A percentile compares a stretch with the other conserved stretches of the same genome.
These are phyloP conservation scores for Silene coronaria DNA, from an alignment of 179 eudicot genomes.

Conservation along the genomic window DNA sequence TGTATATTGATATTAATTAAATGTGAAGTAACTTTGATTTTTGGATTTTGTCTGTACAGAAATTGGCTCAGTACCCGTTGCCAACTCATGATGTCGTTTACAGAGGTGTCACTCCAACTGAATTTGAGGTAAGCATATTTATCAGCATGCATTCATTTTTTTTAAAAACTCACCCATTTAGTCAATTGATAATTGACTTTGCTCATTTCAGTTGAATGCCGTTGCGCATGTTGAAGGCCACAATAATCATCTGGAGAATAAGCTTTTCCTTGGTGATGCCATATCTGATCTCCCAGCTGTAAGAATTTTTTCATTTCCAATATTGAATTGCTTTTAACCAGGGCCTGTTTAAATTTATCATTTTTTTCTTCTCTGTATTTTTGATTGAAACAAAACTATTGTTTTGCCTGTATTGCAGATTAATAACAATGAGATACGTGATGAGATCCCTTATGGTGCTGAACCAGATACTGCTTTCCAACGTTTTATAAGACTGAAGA, in stretches of 20 bases:
- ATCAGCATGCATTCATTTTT: neutral
- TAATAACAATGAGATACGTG: constrained; percentile 34
- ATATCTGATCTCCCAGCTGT: constrained; percentile 71
- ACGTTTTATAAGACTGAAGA: constrained; percentile 38
- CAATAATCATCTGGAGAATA: constrained; percentile 27
- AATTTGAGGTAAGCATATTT: constrained; percentile 49
- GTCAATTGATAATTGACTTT: neutral
- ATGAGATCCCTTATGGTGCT: constrained; percentile 40
- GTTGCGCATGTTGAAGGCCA: constrained; percentile 39
- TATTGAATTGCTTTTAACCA: neutral
- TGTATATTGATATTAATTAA: neutral
- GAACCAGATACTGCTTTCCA: constrained; percentile 46
- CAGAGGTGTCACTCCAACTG: constrained; percentile 56
- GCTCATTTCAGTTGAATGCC: constrained; percentile 32
- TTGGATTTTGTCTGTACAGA: constrained; percentile 34
- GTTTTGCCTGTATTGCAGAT: constrained; percentile 30
- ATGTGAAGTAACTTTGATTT: neutral
- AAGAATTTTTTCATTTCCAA: constrained; percentile 5
- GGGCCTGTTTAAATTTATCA: no score
- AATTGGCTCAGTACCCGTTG: constrained; percentile 63
- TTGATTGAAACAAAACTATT: neutral
- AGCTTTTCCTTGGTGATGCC: constrained; percentile 57
- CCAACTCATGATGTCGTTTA: constrained; percentile 64
- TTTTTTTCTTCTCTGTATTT: neutral
- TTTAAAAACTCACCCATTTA: neutral